Percentiles rank a stretch among this genome's conserved stretches.
Conservation (phyloP, 2,329 filamentous ascomycete species). For the Ophiostoma angusticollis region DNA sequence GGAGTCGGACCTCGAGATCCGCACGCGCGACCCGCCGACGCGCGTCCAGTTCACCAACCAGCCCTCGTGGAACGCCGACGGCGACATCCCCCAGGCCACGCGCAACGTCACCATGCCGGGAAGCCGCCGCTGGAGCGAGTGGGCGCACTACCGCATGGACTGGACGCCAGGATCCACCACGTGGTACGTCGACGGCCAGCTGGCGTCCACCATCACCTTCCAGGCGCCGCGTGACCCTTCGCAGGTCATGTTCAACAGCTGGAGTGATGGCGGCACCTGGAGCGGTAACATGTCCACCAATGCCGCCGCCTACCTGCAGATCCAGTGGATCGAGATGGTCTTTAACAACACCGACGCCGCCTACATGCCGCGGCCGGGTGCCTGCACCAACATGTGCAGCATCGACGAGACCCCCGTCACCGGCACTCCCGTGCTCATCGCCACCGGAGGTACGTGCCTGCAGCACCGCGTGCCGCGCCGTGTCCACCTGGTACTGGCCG, state of each 20-base stretch:
- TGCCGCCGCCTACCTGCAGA: constrained; percentile 31
- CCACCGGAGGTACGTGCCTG: constrained; percentile 9
- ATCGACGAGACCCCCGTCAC: constrained; percentile 24
- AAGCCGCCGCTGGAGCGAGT: constrained; percentile 29
- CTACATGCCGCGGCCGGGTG: constrained; percentile 11
- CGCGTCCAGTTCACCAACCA: constrained; percentile 39
- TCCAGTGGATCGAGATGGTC: constrained; percentile 39
- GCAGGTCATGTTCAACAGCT: constrained; percentile 37
- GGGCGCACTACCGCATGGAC: constrained; percentile 39
- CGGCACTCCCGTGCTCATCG: constrained; percentile 25
- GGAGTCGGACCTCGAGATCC: constrained; percentile 29
- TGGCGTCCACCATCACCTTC: constrained; percentile 32
- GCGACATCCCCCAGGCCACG: constrained; percentile 29
- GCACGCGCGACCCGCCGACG: constrained; percentile 23
- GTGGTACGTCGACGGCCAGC: constrained; percentile 36
- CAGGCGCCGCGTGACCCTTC: constrained; percentile 34
- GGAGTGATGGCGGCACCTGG: constrained; percentile 40
- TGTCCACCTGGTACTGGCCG: too few relatives aligned
- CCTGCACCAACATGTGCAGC: constrained; percentile 25
- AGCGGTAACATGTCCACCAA: constrained; percentile 32
- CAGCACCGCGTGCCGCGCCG: too few relatives aligned
- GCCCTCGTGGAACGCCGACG: constrained; percentile 28
- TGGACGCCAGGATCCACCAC: constrained; percentile 33
- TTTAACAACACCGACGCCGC: constrained; percentile 27
- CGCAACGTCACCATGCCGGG: constrained; percentile 25